Evolutionary conservation across 352 stramenopile species (phyloP).

Genomic region (Phytophthora sp.): DNA sequence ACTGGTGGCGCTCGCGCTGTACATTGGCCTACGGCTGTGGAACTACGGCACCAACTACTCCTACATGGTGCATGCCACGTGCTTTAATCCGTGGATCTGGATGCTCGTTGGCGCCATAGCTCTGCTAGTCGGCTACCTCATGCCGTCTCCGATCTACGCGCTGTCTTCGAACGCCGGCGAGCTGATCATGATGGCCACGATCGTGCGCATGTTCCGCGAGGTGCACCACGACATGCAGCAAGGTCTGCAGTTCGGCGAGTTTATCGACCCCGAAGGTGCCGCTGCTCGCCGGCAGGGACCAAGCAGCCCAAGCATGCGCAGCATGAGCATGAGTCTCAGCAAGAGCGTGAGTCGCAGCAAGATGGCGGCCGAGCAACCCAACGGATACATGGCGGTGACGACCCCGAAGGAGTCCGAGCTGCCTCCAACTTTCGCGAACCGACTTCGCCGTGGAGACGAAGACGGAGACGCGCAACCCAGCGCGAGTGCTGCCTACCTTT

Average conservation of each 20-base stretch:
- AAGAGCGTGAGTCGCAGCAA: constrained; percentile 35
- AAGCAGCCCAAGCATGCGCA: constrained; percentile 23
- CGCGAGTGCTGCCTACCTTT: constrained; percentile 44
- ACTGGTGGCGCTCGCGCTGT: constrained; percentile 72
- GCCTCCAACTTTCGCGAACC: constrained; percentile 50
- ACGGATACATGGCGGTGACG: constrained; percentile 43
- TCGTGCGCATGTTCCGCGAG: constrained; percentile 87
- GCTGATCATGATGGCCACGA: constrained; percentile 77
- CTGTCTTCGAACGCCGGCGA: constrained; percentile 81
- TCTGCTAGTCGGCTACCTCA: constrained; percentile 75
- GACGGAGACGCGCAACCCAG: constrained; percentile 18
- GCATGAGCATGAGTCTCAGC: constrained; percentile 21
- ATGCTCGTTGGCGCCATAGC: constrained; percentile 80
- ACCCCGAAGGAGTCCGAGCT: constrained; percentile 53
- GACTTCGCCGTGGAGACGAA: constrained; percentile 30
- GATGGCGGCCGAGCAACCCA: constrained; percentile 25
- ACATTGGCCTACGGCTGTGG: constrained; percentile 79
- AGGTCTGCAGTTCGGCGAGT: constrained; percentile 72
- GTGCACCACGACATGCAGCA: constrained; percentile 87
- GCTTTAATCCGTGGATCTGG: constrained; percentile 90
- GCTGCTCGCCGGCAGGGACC: constrained; percentile 17
- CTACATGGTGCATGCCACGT: constrained; percentile 85
- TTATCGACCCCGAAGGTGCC: constrained; percentile 62
- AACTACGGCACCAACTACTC: constrained; percentile 89
- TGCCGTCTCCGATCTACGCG: constrained; percentile 74